phyloP scores from a whole-genome alignment of 2,329 filamentous ascomycete species.

The Neonectria coccinea region DNA sequence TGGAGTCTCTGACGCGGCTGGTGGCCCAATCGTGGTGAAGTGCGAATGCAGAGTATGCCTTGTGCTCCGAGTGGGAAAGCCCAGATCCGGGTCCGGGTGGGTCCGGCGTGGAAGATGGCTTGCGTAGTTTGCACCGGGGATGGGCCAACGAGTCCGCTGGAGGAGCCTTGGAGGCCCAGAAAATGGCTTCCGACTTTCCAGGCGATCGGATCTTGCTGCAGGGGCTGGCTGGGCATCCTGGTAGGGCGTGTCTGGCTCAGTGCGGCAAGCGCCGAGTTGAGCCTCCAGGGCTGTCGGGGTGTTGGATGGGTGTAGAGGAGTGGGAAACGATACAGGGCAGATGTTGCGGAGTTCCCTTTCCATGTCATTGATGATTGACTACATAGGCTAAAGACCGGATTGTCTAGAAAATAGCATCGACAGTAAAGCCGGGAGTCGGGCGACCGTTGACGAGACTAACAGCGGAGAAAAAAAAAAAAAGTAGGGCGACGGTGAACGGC shows the following conservation, averaged over 20 bases:
- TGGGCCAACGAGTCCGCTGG: constrained; percentile 23
- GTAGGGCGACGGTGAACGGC: not conserved
- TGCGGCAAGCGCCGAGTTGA: constrained; percentile 43
- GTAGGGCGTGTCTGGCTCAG: constrained; percentile 19
- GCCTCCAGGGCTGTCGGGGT: constrained; percentile 28
- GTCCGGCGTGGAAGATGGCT: constrained; percentile 35
- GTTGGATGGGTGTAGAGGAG: not conserved
- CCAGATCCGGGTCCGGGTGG: constrained; percentile 32
- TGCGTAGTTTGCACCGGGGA: constrained; percentile 35
- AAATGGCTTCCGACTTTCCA: constrained; percentile 37
- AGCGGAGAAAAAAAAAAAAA: not conserved
- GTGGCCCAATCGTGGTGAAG: constrained; percentile 43
- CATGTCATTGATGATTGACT: not conserved
- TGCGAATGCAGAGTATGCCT: constrained; percentile 40
- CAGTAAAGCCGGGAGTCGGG: constrained; percentile 12
- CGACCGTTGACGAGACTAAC: constrained; percentile 21
- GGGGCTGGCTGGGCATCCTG: constrained; percentile 24
- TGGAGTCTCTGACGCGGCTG: constrained; percentile 38
- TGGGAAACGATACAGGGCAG: not conserved
- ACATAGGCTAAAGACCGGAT: not conserved
- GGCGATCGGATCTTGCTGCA: constrained; percentile 45
- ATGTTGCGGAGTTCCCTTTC: not conserved
- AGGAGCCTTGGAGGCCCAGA: constrained; percentile 31
- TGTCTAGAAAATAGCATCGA: not conserved
- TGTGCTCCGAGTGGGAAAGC: constrained; percentile 31